Evolutionary conservation across 2,329 filamentous ascomycete species (phyloP), one percentile per base, ranked within the genome.

Genomic region (Penicillium occitanis): DNA sequence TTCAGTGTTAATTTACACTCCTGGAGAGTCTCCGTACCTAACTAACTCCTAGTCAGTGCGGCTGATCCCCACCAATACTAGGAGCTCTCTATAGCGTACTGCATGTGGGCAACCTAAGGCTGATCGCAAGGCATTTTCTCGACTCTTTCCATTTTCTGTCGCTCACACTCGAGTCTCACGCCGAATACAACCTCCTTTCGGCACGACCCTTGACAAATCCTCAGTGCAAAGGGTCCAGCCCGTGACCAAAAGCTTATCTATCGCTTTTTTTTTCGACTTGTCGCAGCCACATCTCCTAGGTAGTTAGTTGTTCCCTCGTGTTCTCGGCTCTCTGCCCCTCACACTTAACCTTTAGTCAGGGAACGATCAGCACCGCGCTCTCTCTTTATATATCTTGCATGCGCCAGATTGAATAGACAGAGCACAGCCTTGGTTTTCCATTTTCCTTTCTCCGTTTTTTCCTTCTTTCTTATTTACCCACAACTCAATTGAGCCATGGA

Each of bases 101-200:
- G 33, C 25, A 62, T 62, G 60, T 62, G 60, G 60, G 46, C 33
- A 62, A 37, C 35, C 57, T 59, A 59, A 59, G 66, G 66, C 66
- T 67, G 66, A 67, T 60, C 46, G 67, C 67, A 67, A 67, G 67
- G 67, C 62, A 30, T 63, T 62, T 44, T 68, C 51, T 55, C 51
- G 17, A 55, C 13, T 59, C 44, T 59, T 37, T 57, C 57, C 22
- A 42, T 8, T 58, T 53, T 33, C 37, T 17, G n/a, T 42, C 55
- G 19, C 25, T 19, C 33, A 42, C 25, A 11, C 46, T 19, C 33
- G 25, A 33, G 8, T 48, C 46, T 48, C 46, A 25, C 46, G 46
- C 22, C 17, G 17, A 8, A 44, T n/a, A 44, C 17, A 37, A 37
- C 48, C 13, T 35, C 30, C 42, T 17, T 35, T 46, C 3, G 50